Evolutionary conservation across 306 rosid genomes (phyloP).

Genomic region (Luffa acutangula): DNA sequence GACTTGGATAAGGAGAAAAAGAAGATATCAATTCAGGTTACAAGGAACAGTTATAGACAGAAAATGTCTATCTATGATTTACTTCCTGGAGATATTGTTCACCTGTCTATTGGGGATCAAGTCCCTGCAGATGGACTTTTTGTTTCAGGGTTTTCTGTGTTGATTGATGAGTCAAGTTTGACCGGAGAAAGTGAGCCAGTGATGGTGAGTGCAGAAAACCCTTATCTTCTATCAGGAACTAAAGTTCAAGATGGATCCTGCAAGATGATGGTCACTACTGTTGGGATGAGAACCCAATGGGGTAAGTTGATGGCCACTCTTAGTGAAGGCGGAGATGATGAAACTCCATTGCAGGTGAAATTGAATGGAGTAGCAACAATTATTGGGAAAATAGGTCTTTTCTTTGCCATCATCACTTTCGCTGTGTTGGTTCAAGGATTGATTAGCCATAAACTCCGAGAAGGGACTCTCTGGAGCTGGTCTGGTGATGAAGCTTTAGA

Average conservation of each 20-base stretch:
- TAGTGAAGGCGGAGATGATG: constrained; percentile 94
- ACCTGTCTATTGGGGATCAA: constrained; percentile 80
- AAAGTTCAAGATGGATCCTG: constrained; percentile 93
- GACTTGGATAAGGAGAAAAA: constrained; percentile 96
- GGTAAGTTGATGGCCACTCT: constrained; percentile 96
- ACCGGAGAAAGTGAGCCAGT: constrained; percentile 97
- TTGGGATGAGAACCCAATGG: constrained; percentile 99
- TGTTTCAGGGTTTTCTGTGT: constrained; percentile 73
- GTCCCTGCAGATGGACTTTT: constrained; percentile 93
- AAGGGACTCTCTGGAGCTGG: constrained; percentile 64
- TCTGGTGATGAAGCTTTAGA: constrained; percentile 70
- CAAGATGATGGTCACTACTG: constrained; percentile 84
- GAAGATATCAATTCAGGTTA: constrained; percentile 82
- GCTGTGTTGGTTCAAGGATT: constrained; percentile 80
- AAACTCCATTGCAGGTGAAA: constrained; percentile 93
- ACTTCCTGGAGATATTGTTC: constrained; percentile 92
- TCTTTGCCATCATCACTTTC: constrained; percentile 77
- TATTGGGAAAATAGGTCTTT: constrained; percentile 84
- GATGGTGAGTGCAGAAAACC: constrained; percentile 53
- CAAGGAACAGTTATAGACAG: constrained; percentile 80
- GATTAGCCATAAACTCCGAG: constrained; percentile 37
- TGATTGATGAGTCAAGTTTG: constrained; percentile 85
- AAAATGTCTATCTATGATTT: constrained; percentile 85
- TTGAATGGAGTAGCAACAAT: constrained; percentile 95
- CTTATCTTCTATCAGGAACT: constrained; percentile 90